These are phyloP conservation scores for Fusarium sacchari DNA, from an alignment of 2,329 filamentous ascomycete species.

Conservation along the genomic window DNA sequence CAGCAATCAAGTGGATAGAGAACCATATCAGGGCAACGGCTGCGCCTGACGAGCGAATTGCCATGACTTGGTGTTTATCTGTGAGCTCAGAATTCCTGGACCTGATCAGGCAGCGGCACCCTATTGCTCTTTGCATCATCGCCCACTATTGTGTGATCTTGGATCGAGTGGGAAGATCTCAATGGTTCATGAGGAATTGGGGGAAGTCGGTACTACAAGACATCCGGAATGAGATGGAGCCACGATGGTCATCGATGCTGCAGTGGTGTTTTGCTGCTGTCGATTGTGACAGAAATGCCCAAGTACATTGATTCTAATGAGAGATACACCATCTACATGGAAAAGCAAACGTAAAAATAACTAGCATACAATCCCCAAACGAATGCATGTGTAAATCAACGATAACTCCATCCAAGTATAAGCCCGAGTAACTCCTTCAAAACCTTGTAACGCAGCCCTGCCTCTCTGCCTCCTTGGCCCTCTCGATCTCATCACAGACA, in stretches of 20 bases:
- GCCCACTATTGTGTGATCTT: constrained; percentile 31
- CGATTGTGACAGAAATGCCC: neutral
- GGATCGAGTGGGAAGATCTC: constrained; percentile 2
- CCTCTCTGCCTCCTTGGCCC: neutral
- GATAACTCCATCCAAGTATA: neutral
- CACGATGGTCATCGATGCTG: constrained; percentile 1
- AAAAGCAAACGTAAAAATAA: neutral
- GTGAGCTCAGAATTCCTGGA: constrained; percentile 26
- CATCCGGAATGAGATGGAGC: constrained; percentile 4
- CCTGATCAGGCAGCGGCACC: constrained; percentile 23
- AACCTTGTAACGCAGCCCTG: neutral
- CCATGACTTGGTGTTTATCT: constrained; percentile 27
- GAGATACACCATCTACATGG: neutral
- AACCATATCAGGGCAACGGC: neutral
- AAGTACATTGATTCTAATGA: neutral
- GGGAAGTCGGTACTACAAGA: constrained; percentile 12
- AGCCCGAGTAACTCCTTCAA: neutral
- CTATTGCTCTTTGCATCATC: constrained; percentile 20
- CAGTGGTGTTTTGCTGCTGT: constrained; percentile 27
- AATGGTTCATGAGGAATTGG: constrained; percentile 33
- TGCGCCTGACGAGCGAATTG: constrained; percentile 5
- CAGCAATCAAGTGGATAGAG: constrained; percentile 7
- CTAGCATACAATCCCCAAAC: neutral
- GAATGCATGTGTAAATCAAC: neutral
- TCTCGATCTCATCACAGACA: neutral